Base-by-base conservation (phyloP, 208 protist species). In the Trypanosoma cruzi region DNA sequence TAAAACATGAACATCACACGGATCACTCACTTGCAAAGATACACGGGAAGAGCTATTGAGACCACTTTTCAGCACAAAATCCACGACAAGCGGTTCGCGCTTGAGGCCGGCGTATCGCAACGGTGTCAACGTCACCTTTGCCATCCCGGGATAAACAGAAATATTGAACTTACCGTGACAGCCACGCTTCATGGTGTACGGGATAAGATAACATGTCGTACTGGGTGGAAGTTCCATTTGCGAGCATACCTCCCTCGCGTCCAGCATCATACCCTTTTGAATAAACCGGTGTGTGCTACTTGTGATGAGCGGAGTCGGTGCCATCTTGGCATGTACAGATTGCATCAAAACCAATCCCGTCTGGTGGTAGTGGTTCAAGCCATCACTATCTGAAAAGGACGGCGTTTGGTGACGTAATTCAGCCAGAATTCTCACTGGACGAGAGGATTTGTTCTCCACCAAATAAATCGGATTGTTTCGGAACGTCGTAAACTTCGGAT, bases 391-490 rank as follows among this genome's bases (percentile, higher is more conserved):
- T 14, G 84, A 72, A 52, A 84, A 93, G 40, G 68, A 64, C 10
- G 90, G 86, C 13, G 76, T 55, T n/a, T 71, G 80, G 77, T 93
- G 90, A 52, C 84, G 84, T 56, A 96, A 67, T 64, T 96, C 88
- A 16, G 83, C 68, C n/a, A 96, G 64, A 40, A 96, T 80, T 3
- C 73, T 81, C 16, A 80, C 82, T 4, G 88, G 64, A 8, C 88
- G 83, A 4, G 80, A 84, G 66, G 84, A 74, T 65, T 83, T 92
- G 75, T 96, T 96, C 73, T 96, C 86, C 50, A 96, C 67, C 18
- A 93, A 31, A 73, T 82, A 96, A 66, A 96, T 93, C 2, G 91
- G 88, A 73, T 96, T 96, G 74, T 88, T 91, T 44, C 90, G 88
- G 79, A 94, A 96, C 58, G 66, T 83, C 4, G 90, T 93, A 62